A percentile compares a stretch with the other conserved stretches of the same genome.
phyloP scores from a whole-genome alignment of 2,329 filamentous ascomycete species.

The Cercospora zeae-maydis region DNA sequence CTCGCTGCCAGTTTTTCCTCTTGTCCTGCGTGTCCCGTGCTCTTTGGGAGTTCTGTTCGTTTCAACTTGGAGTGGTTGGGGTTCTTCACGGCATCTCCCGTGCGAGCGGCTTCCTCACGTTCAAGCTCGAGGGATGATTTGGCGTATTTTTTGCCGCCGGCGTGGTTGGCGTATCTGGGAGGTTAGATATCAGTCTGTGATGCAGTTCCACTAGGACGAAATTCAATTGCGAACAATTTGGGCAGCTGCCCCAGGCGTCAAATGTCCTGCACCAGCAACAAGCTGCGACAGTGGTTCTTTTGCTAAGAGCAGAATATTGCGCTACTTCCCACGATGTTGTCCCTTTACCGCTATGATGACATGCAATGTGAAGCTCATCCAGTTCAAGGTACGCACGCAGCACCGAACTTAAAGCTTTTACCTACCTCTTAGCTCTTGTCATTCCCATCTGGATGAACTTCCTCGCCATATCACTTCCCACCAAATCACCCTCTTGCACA shows the following conservation, averaged over 20 bases:
- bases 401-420: neutral
- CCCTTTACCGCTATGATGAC: no score
- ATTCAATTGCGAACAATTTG: no score
- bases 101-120: conserved; percentile 22
- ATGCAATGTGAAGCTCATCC: no score
- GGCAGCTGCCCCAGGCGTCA: no score
- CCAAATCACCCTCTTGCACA: conserved; percentile 52
- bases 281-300: no score
- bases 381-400: no score
- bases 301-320: no score
- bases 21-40: conserved; percentile 44
- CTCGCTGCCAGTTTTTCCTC: conserved; percentile 52
- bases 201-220: neutral
- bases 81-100: conserved; percentile 14
- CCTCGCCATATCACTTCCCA: conserved; percentile 62
- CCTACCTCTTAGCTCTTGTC: conserved; percentile 51
- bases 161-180: conserved; percentile 24
- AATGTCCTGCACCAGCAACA: no score
- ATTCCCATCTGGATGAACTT: conserved; percentile 66
- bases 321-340: no score
- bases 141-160: conserved; percentile 55
- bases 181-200: neutral
- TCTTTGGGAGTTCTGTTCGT: conserved; percentile 43
- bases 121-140: conserved; percentile 35
- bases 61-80: conserved; percentile 5